phyloP scores from a whole-genome alignment of 2,329 filamentous ascomycete species.

The Talaromyces sp. region DNA sequence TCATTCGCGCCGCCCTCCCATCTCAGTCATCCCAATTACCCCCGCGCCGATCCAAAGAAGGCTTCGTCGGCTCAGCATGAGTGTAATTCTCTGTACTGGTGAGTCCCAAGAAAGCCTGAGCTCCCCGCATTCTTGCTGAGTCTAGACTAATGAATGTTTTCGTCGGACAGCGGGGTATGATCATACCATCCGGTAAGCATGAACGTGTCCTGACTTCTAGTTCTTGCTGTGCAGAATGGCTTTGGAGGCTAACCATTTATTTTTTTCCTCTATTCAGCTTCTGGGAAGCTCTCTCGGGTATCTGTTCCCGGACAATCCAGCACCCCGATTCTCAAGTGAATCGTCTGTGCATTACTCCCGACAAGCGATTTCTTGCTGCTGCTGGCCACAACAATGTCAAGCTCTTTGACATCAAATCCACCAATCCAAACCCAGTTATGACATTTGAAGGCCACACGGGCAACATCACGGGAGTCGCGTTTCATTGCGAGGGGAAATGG shows the following conservation, averaged over 20 bases:
- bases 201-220: background rate
- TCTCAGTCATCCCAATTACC: background rate
- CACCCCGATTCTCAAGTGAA: constrained; percentile 99
- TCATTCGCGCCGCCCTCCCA: background rate
- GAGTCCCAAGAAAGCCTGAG: constrained; percentile 31
- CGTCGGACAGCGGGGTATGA: constrained; percentile 66
- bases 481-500: constrained; percentile 99
- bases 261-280: constrained; percentile 62
- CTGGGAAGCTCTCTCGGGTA: constrained; percentile 97
- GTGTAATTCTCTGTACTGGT: constrained; percentile 70
- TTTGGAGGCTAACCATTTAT: background rate
- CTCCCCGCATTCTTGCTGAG: constrained; percentile 22
- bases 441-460: constrained; percentile 95
- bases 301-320: constrained; percentile 96
- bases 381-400: constrained; percentile 85
- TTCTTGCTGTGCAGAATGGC: background rate
- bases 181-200: constrained; percentile 69
- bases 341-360: constrained; percentile 94
- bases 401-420: constrained; percentile 97
- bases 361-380: constrained; percentile 91
- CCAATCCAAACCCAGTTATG: constrained; percentile 90
- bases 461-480: constrained; percentile 94
- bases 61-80: constrained; percentile 50
- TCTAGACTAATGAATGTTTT: constrained; percentile 18
- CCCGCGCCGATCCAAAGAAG: background rate